Percentiles rank a stretch among this genome's conserved stretches.
Evolutionary conservation across 345 rosid species (phyloP).

Genomic region (Eutrema japonicum): DNA sequence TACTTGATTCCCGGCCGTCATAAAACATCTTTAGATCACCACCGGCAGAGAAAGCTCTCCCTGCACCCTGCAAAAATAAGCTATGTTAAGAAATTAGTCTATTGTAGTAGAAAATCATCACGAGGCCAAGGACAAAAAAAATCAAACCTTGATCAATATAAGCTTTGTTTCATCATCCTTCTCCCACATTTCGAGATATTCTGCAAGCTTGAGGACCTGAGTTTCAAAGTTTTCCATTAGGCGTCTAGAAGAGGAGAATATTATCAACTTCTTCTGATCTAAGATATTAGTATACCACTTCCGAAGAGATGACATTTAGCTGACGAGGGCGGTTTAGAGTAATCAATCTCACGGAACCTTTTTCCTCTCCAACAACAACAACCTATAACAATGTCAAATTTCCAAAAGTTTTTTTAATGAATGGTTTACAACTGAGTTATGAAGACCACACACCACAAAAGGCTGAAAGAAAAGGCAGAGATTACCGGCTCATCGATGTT

Average conservation of each 20-base stretch:
- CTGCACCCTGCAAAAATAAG: conserved; percentile 65
- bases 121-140: background rate
- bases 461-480: background rate
- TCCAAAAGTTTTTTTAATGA: background rate
- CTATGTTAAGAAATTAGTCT: background rate
- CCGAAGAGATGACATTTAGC: conserved; percentile 77
- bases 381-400: conserved; percentile 51
- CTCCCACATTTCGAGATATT: conserved; percentile 80
- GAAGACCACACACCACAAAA: conserved; percentile 23
- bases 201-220: conserved; percentile 80
- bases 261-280: conserved; percentile 3
- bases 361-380: conserved; percentile 73
- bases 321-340: conserved; percentile 88
- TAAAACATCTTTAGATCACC: conserved; percentile 93
- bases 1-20: conserved; percentile 82
- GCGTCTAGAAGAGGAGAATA: conserved; percentile 3
- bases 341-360: conserved; percentile 57
- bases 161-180: conserved; percentile 64
- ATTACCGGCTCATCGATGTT: conserved; percentile 46
- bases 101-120: background rate
- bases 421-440: background rate
- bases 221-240: conserved; percentile 18
- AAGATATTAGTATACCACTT: conserved; percentile 59
- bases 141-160: conserved; percentile 71
- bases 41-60: conserved; percentile 95